Base-by-base conservation (phyloP, 2,329 filamentous ascomycete species). In the Atkinsonella hypoxylon region DNA sequence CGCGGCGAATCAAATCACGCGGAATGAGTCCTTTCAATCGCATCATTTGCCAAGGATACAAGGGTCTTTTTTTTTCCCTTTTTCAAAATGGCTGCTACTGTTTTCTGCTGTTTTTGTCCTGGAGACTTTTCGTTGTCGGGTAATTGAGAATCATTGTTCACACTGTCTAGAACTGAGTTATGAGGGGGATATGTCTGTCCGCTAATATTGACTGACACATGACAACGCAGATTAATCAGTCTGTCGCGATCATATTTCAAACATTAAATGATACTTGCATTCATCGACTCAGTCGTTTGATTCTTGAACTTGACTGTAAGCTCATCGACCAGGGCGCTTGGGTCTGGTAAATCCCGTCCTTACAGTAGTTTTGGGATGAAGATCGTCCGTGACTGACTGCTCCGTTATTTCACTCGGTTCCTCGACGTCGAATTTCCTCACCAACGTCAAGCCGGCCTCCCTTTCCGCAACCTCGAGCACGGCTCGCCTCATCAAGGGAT, bases 321-420 rank as follows among this genome's bases (percentile, higher is more conserved):
- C 57, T 62, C 57, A 79, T 71, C 83, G 74, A 38, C 87, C 87
- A 5, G 87, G 87, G 61, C 86, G 78, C 79, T 89, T 90, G 30
- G 87, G 87, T 63, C 87, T 78, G 61, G 79, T 82, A 67, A 93
- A 93, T 0, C 75, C 80, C 63, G 81, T 77, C 66, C 83, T 83
- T 45, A 74, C 70, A 63, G 84, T 78, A 40, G 75, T 75, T 65
- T 81, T 79, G 43, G 82, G 82, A 57, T 85, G 82, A 59, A 89
- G 72, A 60, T 89, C 85, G 7, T 77, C 76, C 55, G 78, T 62
- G 34, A 93, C 76, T 32, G 71, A 67, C 54, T 81, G 72, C 61
- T 84, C 83, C 1, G 79, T 85, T 52, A 93, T 78, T 68, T 90
- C 87, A 51, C 70, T 72, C 4, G 84, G 82, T 55, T 85, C 77